Base-by-base conservation (phyloP, 2,329 filamentous ascomycete genomes). In the Coccinonectria pachysandricola region DNA sequence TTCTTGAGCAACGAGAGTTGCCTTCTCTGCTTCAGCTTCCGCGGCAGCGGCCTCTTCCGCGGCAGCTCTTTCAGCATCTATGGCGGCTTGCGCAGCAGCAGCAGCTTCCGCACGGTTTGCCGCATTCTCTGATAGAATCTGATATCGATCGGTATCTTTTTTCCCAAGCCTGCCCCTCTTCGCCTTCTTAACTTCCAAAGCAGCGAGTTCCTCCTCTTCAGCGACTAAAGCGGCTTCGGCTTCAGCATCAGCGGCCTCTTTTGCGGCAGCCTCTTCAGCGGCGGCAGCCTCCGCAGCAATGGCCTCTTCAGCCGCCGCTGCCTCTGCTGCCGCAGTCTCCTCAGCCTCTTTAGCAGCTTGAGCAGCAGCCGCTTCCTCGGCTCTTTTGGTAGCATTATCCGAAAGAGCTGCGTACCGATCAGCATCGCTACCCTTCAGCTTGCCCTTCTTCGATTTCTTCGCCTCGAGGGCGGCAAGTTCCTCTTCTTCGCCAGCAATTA, bases 191-290 rank as follows among this genome's bases (percentile, higher is more conserved):
- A 53, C 57, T 30, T 54, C 49, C 19, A 53, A 52, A 6, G 51
- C 49, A 12, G 54, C 54, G 10, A 59, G 54, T 37, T 65, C 59
- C 17, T 57, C 55, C 6, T 53, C 57, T 33, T 63, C 55, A 20
- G 31, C 31, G 5, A 23, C 31, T 25, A 32, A 33, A 9, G 34
- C 26, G 7, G 27, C 34, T 7, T 30, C 35, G 8, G 34, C 57
- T 33, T 62, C 54, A 19, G n/a, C 22, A 23, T 43, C 41, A 8
- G 45, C 52, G 5, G 59, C 43, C 24, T 61, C 52, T 10, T 46
- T 42, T 31, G 57, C 50, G 3, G 27, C 25, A 21, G 28, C 19
- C 21, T 34, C 39, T 12, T 42, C 36, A 6, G 31, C 37, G n/a
- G 38, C 38, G 10, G 31, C 34, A 12, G 35, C 37, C 23, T 38